Base-by-base conservation (phyloP, 768 basidiomycete genomes). In the Termitomyces sp. region DNA sequence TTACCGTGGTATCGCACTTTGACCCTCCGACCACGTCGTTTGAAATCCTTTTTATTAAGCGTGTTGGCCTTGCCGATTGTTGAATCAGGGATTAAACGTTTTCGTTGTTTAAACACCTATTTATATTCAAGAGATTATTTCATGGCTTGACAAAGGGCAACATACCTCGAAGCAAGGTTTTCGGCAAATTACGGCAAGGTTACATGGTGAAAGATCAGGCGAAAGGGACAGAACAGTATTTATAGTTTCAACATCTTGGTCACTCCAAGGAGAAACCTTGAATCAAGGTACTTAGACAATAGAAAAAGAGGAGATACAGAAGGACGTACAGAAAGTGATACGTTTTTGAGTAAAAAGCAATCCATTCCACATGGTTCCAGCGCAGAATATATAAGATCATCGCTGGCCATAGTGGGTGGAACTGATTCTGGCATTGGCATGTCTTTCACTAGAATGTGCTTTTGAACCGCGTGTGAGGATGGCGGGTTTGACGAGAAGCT, bases 111-210 rank as follows among this genome's bases (percentile, higher is more conserved):
- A 51, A 67, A 70, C 22, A 72, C 62, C 70, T 73, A 31, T 10
- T 34, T 29, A 50, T 14, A 12, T 13, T 39, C 7, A 16, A 34
- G 13, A 31, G 22, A 52, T 41, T 20, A 24, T 27, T n/a, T 39
- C 18, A 52, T 24, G 57, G 20, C 48, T 27, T 7, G 29, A 22
- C 16, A 37, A 44, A 41, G 42, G 16, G n/a, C 4, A 4, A 49
- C 32, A 36, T 55, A 86, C 87, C 73, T 89, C 83, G 29, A 69
- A 67, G 66, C 88, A 90, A 5, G 85, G 80, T 59, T 81, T 84
- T 10, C 73, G 72, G 65, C 81, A 81, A 16, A 88, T 68, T 1
- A 72, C 64, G 18, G 84, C 80, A 13, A 88, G 68, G 46, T 83
- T 77, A 59, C 87, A 88, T 0, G 85, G 74, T 0, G 71, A 66